A percentile compares a stretch with the other conserved stretches of the same genome.
These are phyloP conservation scores for Leptodontidium sp. DNA, from an alignment of 2,329 filamentous ascomycete species.

Conservation along the genomic window DNA sequence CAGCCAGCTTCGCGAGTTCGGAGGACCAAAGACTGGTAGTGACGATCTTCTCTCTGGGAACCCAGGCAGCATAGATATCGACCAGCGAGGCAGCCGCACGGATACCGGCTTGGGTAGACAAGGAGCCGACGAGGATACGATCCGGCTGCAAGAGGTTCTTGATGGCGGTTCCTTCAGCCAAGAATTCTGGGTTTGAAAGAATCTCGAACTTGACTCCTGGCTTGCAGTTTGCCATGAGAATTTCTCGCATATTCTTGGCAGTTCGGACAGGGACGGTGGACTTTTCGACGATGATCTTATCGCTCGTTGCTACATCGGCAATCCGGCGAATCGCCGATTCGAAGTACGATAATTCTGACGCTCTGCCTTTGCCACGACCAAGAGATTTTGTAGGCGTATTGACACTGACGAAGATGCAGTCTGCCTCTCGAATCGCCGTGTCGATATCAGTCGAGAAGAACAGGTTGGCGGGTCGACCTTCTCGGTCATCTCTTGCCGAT, in stretches of 20 bases:
- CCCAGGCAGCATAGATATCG: too few relatives aligned
- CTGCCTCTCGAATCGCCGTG: constrained; percentile 68
- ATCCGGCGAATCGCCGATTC: constrained; percentile 74
- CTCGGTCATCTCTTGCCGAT: constrained; percentile 59
- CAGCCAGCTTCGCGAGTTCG: too few relatives aligned
- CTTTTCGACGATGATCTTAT: constrained; percentile 81
- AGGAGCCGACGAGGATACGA: constrained; percentile 74
- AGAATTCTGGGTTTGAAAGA: constrained; percentile 81
- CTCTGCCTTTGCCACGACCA: constrained; percentile 72
- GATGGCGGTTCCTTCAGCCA: constrained; percentile 77
- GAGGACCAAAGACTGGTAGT: too few relatives aligned
- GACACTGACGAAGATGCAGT: constrained; percentile 78
- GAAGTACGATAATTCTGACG: constrained; percentile 74
- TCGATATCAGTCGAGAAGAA: constrained; percentile 75
- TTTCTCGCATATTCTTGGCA: constrained; percentile 69
- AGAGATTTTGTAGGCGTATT: constrained; percentile 80
- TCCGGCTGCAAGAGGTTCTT: constrained; percentile 74
- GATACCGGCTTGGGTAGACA: too few relatives aligned
- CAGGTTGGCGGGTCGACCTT: constrained; percentile 57
- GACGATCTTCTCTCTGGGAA: too few relatives aligned
- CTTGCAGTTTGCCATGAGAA: constrained; percentile 66
- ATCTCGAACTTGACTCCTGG: constrained; percentile 65
- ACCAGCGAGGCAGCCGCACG: too few relatives aligned
- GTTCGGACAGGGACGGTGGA: constrained; percentile 80
- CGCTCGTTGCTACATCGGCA: constrained; percentile 68